Conservation (phyloP, 2,329 filamentous ascomycete genomes). For the Aspergillus fumigatus region DNA sequence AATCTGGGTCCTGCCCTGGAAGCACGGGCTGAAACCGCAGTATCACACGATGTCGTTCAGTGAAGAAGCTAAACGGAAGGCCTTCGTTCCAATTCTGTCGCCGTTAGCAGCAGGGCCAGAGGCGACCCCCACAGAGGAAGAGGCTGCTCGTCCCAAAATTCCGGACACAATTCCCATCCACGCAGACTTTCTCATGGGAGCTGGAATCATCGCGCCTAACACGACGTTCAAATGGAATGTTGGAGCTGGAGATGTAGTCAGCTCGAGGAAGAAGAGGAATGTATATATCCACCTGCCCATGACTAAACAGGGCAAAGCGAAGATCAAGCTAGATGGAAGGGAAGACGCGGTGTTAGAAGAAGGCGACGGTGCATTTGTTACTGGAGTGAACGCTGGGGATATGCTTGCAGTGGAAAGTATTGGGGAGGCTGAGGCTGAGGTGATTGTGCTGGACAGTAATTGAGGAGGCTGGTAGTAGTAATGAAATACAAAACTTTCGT, state of each 20-base stretch:
- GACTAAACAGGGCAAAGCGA: slow-evolving; percentile 69
- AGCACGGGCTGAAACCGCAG: slow-evolving; percentile 63
- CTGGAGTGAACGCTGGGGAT: slow-evolving; percentile 60
- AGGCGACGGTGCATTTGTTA: slow-evolving; percentile 77
- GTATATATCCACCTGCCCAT: slow-evolving; percentile 78
- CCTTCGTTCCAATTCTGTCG: slow-evolving; percentile 71
- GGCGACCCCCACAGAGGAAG: slow-evolving; percentile 60
- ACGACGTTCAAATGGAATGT: slow-evolving; percentile 67
- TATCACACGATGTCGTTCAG: slow-evolving; percentile 72
- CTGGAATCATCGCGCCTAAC: slow-evolving; percentile 64
- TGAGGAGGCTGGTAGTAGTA: slow-evolving; percentile 20
- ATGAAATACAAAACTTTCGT: background rate
- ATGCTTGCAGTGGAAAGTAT: slow-evolving; percentile 62
- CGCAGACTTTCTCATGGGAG: slow-evolving; percentile 78
- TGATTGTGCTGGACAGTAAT: slow-evolving; percentile 63
- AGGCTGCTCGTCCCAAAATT: slow-evolving; percentile 57
- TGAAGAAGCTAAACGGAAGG: slow-evolving; percentile 67
- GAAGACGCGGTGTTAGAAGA: slow-evolving; percentile 65
- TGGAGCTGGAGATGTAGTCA: slow-evolving; percentile 47
- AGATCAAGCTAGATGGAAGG: slow-evolving; percentile 62
- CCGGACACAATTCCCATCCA: slow-evolving; percentile 74
- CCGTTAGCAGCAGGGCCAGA: slow-evolving; percentile 63
- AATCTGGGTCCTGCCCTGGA: slow-evolving; percentile 82
- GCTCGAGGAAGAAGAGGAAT: slow-evolving; percentile 53
- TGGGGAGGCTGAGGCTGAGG: slow-evolving; percentile 64